phyloP scores from a whole-genome alignment of 2,329 filamentous ascomycete species.

The Chalara sp. region DNA sequence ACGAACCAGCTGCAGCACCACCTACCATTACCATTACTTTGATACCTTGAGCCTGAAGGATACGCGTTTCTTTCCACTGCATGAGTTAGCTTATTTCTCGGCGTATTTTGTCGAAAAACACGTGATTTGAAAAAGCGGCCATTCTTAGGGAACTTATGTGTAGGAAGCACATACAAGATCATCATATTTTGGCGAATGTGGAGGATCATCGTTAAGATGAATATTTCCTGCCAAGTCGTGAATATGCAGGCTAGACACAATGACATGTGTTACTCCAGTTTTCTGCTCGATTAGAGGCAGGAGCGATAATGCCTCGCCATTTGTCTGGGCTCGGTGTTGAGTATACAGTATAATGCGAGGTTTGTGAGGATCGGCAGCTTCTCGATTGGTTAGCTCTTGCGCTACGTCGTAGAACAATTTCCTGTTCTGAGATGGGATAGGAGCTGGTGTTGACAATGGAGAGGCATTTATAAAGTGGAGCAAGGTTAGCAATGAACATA shows the following conservation, averaged over 20 bases:
- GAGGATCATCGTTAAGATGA: constrained; percentile 9
- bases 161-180: background rate
- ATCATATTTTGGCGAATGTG: constrained; percentile 6
- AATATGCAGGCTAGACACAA: constrained; percentile 5
- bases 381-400: background rate
- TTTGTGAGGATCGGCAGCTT: background rate
- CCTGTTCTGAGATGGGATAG: background rate
- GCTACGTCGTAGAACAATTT: background rate
- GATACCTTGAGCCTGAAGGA: constrained; percentile 6
- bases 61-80: constrained; percentile 7
- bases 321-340: constrained; percentile 3
- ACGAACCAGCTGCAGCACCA: constrained; percentile 7
- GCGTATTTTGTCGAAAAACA: background rate
- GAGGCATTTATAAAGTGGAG: too few species aligned
- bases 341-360: constrained; percentile 5
- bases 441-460: too few species aligned
- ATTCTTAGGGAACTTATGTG: background rate
- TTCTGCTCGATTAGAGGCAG: constrained; percentile 2
- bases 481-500: too few species aligned
- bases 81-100: background rate
- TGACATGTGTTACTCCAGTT: constrained; percentile 5
- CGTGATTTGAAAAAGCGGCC: background rate
- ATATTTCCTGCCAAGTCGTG: background rate
- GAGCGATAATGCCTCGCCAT: constrained; percentile 1
- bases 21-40: constrained; percentile 12